Base-by-base conservation (phyloP, 2,329 filamentous ascomycete species). In the Pseudopyrenochaeta lycopersici region DNA sequence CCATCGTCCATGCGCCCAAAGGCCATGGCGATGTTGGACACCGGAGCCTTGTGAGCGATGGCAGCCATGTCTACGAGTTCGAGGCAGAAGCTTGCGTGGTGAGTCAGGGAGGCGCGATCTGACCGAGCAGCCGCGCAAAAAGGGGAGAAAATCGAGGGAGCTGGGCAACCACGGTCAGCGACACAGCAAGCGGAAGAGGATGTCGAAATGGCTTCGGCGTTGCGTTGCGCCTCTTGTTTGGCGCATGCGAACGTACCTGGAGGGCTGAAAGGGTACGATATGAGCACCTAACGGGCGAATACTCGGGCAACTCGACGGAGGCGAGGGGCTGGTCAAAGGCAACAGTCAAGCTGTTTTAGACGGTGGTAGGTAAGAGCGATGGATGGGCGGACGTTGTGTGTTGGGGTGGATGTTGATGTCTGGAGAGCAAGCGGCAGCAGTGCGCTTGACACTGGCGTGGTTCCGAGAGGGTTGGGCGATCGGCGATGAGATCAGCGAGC, bases 1-100 rank as follows among this genome's bases (percentile, higher is more conserved):
- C 63, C 67, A 62, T 76, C 67, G 52, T 71, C 66, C 15, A 70
- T 70, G 44, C 56, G 56, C 43, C 56, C 73, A 56, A 77, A 75
- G 50, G 76, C 76, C 49, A 71, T 70, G 58, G 75, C 71, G 56
- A 78, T 73, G 73, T 73, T 77, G 60, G 76, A 78, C 45, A 77
- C 56, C 52, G 75, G 74, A 9, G 23, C 23, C 63, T 72, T 66
- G 56, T 62, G 56, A 56, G 66, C 56, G 60, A 66, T 58, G 56
- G 72, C 58, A 66, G 76, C 75, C 76, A 77, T 78, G 50, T 62
- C 61, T 51, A 54, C 38, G 50, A 52, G 47, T 49, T 48, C 41
- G 43, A 46, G 48, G 62, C 48, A 61, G 62, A 49, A 58, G 67
- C 56, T 70, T 67, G 65, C 64, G 57, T 56, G 53, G 58, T 70